Base-by-base conservation (phyloP, 2,329 filamentous ascomycete genomes). In the Cladobotryum mycophilum region DNA sequence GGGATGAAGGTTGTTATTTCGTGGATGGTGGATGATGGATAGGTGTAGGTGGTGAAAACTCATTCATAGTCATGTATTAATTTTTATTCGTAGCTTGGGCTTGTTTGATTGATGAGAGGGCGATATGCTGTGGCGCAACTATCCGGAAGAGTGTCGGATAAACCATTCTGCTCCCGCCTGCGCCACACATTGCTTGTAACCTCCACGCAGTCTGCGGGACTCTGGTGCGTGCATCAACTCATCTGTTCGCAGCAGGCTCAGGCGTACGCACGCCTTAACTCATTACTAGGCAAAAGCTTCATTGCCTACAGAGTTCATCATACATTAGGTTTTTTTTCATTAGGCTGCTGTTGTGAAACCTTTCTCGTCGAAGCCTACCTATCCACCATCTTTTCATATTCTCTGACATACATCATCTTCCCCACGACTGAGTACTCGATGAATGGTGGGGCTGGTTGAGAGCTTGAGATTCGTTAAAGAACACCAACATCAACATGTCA, bases 401-500 rank as follows among this genome's bases (percentile, higher is more conserved):
- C 6, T 40, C 17, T 7, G n/a, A 13, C 37, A 30, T 11, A 30
- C 25, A 30, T 38, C 25, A 30, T 38, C 6, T 30, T 6, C 25
- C 2, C 25, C 25, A 30, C 7, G 7, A 25, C 25, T 8, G 9
- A 11, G 9, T 30, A 7, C 25, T 30, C 2, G 6, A 30, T 38
- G 13, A n/a, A 38, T 38, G 17, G 36, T 38, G 36, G 36, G 36
- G 36, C 6, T 7, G 25, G 25, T 11, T 30, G 25, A 30, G 25
- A 30, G 25, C 25, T 30, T 14, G 17, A 42, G 20, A 20, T 5
- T 18, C 41, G 4, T 18, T 18, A 43, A 43, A 13, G 17, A 42
- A 34, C n/a, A 12, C 18, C 47, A 46, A 18, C 55, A 81, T 81
- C 47, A 46, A 18, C 55, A 81, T 81, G 78, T 74, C 76, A 40